Conservation (phyloP, 2,329 filamentous ascomycete species). For the Gnomoniopsis sp. region DNA sequence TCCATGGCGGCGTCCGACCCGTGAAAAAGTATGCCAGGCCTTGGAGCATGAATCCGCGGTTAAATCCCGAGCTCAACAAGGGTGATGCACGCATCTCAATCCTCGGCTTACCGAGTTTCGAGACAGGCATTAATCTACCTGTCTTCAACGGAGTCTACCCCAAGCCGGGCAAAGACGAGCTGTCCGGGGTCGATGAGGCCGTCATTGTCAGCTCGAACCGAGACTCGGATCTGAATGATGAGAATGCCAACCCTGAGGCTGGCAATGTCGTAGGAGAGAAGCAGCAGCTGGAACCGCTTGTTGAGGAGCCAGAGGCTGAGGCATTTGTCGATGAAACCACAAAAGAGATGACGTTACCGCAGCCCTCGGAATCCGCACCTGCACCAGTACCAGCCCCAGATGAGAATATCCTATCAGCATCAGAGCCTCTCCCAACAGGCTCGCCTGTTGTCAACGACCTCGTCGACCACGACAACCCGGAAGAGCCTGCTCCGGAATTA, state of each 20-base stretch:
- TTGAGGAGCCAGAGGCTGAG: too few relatives aligned
- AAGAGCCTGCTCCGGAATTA: background rate
- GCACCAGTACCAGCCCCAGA: background rate
- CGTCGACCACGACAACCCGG: background rate
- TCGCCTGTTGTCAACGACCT: background rate
- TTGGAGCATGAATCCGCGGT: slow-evolving; percentile 16
- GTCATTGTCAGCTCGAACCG: background rate
- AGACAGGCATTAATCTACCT: slow-evolving; percentile 9
- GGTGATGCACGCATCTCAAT: background rate
- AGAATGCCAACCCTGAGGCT: background rate
- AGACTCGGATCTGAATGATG: background rate
- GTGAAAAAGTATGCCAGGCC: slow-evolving; percentile 11
- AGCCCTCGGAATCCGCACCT: background rate
- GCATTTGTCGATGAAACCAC: too few relatives aligned
- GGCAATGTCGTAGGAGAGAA: background rate
- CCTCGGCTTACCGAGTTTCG: slow-evolving; percentile 1
- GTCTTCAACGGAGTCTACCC: slow-evolving; percentile 16
- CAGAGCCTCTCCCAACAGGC: background rate
- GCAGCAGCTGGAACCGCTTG: too few relatives aligned
- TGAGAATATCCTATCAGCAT: background rate
- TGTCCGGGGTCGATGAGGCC: background rate
- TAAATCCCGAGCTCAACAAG: slow-evolving; percentile 14
- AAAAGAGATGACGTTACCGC: background rate
- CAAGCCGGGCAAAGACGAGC: background rate
- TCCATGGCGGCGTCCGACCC: slow-evolving; percentile 15